Evolutionary conservation across 345 rosid genomes (phyloP), one percentile per base, ranked within the genome.

Genomic region (Eucalyptus fibrosa): DNA sequence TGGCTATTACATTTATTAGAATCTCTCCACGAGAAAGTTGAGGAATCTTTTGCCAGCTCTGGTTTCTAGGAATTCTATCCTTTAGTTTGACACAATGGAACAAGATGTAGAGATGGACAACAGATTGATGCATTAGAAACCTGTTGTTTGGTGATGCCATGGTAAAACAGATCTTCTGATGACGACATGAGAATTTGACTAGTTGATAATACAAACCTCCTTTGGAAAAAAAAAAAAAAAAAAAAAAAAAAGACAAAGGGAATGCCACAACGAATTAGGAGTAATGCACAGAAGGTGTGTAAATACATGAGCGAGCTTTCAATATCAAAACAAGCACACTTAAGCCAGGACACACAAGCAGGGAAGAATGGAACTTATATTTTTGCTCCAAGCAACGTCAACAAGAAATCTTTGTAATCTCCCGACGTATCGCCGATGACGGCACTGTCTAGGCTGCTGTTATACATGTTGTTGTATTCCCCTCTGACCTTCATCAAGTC

Each of bases 401-500:
- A 50, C 91, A 97, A 91, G 93, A 97, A 96, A 50, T 91, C 86
- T 89, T 88, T 92, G 87, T 97, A 97, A 90, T 95, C 91, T 87
- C 99, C 99, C 2, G 99, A 97, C 45, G 95, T 94, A 89, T 97
- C 99, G 28, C 93, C 98, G 4, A n/a, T 89, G 60, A 96, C 94
- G 44, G 94, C 98, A 28, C 91, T 93, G 80, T 97, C 97, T 15
- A 97, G 93, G 91, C 91, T 93, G 89, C 92, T 72, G 72, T 94
- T 92, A 89, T 93, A 94, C 91, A 92, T 91, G 72, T 90, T 93
- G 89, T 87, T 92, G 86, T 93, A 97, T 92, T 95, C 97, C 40
- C 92, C 98, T 89, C 95, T 94, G 53, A 94, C 88, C 85, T 91
- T 94, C 98, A 91, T 93, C 97, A 93, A 32, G 93, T 98, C 99